Percentiles rank a stretch among this genome's conserved stretches.
phyloP scores from a whole-genome alignment of 495 filamentous ascomycete species.

The Penicillium dipodomyicola region DNA sequence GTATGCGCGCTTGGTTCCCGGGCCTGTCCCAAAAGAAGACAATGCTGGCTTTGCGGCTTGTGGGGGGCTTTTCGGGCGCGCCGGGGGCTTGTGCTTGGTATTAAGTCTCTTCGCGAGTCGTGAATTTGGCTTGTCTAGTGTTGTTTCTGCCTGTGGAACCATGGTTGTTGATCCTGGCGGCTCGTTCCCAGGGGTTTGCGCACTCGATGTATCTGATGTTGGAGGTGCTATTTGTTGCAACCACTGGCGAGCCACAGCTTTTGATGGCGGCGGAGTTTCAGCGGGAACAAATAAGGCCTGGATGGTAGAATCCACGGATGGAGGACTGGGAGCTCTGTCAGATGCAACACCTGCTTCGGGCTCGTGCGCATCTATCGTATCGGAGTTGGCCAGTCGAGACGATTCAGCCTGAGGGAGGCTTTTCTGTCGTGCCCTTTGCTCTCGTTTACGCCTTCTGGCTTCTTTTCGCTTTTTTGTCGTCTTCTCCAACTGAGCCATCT shows the following conservation, averaged over 20 bases:
- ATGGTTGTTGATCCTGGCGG: not conserved
- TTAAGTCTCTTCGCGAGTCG: not conserved
- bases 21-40: not conserved
- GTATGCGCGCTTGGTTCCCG: not conserved
- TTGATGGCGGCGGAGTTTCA: not conserved
- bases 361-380: not conserved
- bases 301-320: not conserved
- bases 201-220: not conserved
- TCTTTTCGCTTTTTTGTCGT: conserved; percentile 24
- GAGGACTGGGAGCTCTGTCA: not conserved
- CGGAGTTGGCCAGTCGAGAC: not conserved
- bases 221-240: not conserved
- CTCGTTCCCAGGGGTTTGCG: not conserved
- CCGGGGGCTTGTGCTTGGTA: not conserved
- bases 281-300: not conserved
- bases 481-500: conserved; percentile 17
- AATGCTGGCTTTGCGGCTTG: not conserved
- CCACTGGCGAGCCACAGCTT: not conserved
- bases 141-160: not conserved
- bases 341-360: not conserved
- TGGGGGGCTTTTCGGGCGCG: not conserved
- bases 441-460: not conserved
- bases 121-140: not conserved
- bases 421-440: not conserved
- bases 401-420: not conserved